Evolutionary conservation across 2,329 filamentous ascomycete genomes (phyloP).

Genomic region (Paracoccidioides brasiliensis): DNA sequence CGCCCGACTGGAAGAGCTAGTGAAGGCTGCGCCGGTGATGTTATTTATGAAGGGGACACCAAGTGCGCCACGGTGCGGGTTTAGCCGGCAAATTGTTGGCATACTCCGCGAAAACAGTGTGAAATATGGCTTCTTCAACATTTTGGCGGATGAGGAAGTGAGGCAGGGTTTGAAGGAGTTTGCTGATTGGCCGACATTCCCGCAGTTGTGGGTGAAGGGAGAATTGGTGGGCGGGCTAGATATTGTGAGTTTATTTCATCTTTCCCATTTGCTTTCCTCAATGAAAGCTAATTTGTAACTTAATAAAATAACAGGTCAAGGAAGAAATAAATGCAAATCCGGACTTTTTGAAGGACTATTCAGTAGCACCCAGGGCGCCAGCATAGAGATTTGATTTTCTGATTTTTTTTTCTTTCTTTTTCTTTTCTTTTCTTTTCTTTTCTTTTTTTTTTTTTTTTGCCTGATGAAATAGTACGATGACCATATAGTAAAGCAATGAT

Average conservation of each 20-base stretch:
- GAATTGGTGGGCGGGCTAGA: constrained; percentile 88
- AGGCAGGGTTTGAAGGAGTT: constrained; percentile 92
- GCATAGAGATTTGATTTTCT: constrained; percentile 5
- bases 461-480: neutral
- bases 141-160: constrained; percentile 92
- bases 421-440: neutral
- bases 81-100: constrained; percentile 77
- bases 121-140: constrained; percentile 98
- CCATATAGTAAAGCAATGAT: neutral
- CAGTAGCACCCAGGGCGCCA: constrained; percentile 30
- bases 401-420: constrained; percentile 5
- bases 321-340: constrained; percentile 78
- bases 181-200: constrained; percentile 97
- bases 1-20: constrained; percentile 66
- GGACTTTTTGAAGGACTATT: constrained; percentile 67
- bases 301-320: constrained; percentile 53
- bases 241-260: constrained; percentile 54
- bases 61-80: constrained; percentile 75
- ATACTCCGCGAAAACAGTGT: constrained; percentile 80
- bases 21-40: constrained; percentile 95
- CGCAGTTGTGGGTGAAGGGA: constrained; percentile 82
- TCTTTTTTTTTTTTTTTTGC: neutral
- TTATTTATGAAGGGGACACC: constrained; percentile 98
- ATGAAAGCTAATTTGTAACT: neutral
- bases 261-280: neutral